Base-by-base conservation (phyloP, 78 protist species). In the Dictyostelium brefeldianum region DNA sequence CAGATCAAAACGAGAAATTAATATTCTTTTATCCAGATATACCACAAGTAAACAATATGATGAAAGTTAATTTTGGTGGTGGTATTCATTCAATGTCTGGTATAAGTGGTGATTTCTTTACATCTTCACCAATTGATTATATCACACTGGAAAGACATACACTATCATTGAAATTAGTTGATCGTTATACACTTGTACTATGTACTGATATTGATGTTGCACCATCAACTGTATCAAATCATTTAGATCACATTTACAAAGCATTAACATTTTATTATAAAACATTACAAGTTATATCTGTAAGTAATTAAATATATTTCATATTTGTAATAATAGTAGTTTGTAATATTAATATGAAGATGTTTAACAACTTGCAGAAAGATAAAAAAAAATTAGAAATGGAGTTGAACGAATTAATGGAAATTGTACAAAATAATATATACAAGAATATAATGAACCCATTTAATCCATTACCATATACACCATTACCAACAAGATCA, bases 391-490 rank as follows among this genome's bases (percentile, higher is more conserved):
- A 36, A 74, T 43, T 84, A 17, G 71, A 84, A 47, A 9, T 10
- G 10, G 78, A 73, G 5, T 27, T 84, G 14, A 67, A 62, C 25
- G 79, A 57, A 48, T 9, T 62, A 51, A 43, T 84, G 82, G 67
- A 54, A 22, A 84, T 64, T 56, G 20, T 69, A 27, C 6, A 59
- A 48, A 48, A 18, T 12, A 62, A 82, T 64, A 29, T 82, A 10
- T 57, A 56, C n/a, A 53, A 71, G 20, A 84, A 84, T 74, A n/a
- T 59, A 57, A 84, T 57, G 69, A 22, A 20, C 25, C 43, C 91
- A 9, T 84, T 84, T 74, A 53, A 59, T 41, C 91, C 91, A n/a
- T n/a, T 84, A 56, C 91, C 91, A 4, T 84, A 84, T 74, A 84
- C 74, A 59, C 91, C 91, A 22, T 74, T 84, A 74, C 91, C 91